These are phyloP conservation scores for Williopsis jadinii DNA, from an alignment of 1,139 yeast genomes.

Conservation along the genomic window DNA sequence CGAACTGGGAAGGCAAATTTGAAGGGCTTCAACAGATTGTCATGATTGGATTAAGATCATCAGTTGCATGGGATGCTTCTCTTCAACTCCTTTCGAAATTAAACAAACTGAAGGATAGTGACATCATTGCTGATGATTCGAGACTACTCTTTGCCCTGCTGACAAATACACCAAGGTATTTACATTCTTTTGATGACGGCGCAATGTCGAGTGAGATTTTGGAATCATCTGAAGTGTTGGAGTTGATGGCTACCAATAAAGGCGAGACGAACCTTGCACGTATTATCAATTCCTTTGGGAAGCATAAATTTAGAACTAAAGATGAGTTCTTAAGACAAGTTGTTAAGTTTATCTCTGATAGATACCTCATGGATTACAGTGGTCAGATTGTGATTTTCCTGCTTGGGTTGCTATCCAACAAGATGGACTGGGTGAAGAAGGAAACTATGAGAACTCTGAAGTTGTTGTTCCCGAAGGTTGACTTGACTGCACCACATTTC, in stretches of 20 bases:
- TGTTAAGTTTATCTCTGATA: conserved; percentile 55
- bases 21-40: conserved; percentile 81
- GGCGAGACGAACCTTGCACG: conserved; percentile 59
- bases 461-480: conserved; percentile 68
- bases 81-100: conserved; percentile 68
- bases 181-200: conserved; percentile 66
- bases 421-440: conserved; percentile 65
- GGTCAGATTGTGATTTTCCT: conserved; percentile 70
- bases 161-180: conserved; percentile 75
- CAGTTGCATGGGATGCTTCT: conserved; percentile 74
- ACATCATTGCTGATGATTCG: conserved; percentile 67
- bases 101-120: conserved; percentile 61
- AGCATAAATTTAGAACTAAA: conserved; percentile 76
- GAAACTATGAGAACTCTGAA: conserved; percentile 77
- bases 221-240: conserved; percentile 52
- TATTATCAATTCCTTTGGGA: conserved; percentile 69
- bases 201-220: conserved; percentile 45
- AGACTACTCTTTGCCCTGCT: conserved; percentile 67
- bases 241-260: conserved; percentile 52
- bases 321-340: conserved; percentile 83
- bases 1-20: conserved; percentile 92
- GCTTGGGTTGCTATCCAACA: conserved; percentile 73
- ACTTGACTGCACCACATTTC: conserved; percentile 72
- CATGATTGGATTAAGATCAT: conserved; percentile 75
- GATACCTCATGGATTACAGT: conserved; percentile 70